Base-by-base conservation (phyloP, 1,284 basidiomycete genomes). In the Ganoderma boninense region DNA sequence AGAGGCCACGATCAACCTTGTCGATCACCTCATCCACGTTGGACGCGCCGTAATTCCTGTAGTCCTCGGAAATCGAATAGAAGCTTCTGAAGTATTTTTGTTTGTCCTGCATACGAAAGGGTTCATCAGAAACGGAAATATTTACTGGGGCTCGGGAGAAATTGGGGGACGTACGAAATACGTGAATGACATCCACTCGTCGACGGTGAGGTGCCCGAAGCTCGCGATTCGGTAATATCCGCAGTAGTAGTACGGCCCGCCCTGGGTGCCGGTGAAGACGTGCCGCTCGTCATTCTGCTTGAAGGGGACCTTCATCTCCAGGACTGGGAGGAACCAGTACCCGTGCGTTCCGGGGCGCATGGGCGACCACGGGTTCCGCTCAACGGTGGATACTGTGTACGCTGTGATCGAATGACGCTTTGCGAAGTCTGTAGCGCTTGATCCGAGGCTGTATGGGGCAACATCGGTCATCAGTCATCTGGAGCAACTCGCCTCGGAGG, bases 1-100 rank as follows among this genome's bases (percentile, higher is more conserved):
- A 77, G 46, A 78, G 71, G 14, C 85, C 86, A 14, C 68, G 66
- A 57, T 84, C 80, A 74, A 86, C 87, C 23, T 81, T 80, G 10
- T 74, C 74, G 14, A 74, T 68, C 35, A 85, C 82, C 64, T 84
- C 78, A 20, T 60, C 35, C 16, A 40, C 10, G 57, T 35, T 60
- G 7, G 35, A 60, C 14, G 77, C 74, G 23, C 72, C 78, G 73
- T 83, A 84, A 29, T 79, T 76, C 60, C 78, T 81, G 13, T 81
- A 83, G 5, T 16, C 42, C 54, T 32, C 23, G 65, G 71, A 52
- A 60, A 49, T 44, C 23, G 54, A 4, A 56, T 56, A 42, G 67
- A 69, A 35, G 59, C 59, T 54, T 26, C 29, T 11, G 23, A 40
- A n/a, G 38, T 49, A 43, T 29, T 5, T 44, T 1, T 7, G n/a